phyloP scores from a whole-genome alignment of 2,329 filamentous ascomycete genomes.

The Penicillium griseofulvum region DNA sequence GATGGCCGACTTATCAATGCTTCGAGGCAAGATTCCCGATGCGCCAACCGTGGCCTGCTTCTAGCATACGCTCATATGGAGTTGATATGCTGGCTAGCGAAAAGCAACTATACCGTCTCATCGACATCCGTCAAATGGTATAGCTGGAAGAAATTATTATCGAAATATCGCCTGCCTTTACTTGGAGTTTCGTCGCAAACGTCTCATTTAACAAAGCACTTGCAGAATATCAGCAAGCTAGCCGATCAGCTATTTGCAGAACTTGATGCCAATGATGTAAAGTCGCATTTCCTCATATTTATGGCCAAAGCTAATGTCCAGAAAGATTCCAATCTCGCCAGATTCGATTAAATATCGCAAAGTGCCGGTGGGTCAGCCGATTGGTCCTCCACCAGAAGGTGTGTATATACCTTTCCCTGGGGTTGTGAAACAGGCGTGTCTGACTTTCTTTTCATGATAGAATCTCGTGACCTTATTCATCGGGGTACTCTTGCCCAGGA shows the following conservation, averaged over 20 bases:
- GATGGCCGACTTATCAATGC: slow-evolving; percentile 16
- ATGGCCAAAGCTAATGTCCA: too few relatives aligned
- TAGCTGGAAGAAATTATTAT: slow-evolving; percentile 5
- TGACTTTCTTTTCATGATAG: not conserved
- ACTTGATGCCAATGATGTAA: too few relatives aligned
- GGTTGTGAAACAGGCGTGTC: not conserved
- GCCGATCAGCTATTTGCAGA: slow-evolving; percentile 13
- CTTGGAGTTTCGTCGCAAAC: slow-evolving; percentile 1
- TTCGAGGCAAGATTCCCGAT: slow-evolving; percentile 3
- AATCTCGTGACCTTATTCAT: not conserved
- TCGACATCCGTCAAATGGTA: slow-evolving; percentile 15
- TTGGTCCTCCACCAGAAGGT: not conserved
- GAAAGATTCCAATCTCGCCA: too few relatives aligned
- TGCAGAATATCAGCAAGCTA: slow-evolving; percentile 4
- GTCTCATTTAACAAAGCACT: not conserved
- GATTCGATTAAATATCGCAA: too few relatives aligned
- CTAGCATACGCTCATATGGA: slow-evolving; percentile 15
- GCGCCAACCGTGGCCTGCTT: slow-evolving; percentile 11
- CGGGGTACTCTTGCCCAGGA: not conserved
- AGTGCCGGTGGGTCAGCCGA: too few relatives aligned
- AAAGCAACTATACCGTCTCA: slow-evolving; percentile 10
- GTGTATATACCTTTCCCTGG: not conserved
- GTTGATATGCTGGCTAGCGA: slow-evolving; percentile 8
- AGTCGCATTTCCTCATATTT: too few relatives aligned
- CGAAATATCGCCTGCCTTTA: slow-evolving; percentile 10